Evolutionary conservation across 2,329 filamentous ascomycete species (phyloP).

Genomic region (Madurella fahalii): DNA sequence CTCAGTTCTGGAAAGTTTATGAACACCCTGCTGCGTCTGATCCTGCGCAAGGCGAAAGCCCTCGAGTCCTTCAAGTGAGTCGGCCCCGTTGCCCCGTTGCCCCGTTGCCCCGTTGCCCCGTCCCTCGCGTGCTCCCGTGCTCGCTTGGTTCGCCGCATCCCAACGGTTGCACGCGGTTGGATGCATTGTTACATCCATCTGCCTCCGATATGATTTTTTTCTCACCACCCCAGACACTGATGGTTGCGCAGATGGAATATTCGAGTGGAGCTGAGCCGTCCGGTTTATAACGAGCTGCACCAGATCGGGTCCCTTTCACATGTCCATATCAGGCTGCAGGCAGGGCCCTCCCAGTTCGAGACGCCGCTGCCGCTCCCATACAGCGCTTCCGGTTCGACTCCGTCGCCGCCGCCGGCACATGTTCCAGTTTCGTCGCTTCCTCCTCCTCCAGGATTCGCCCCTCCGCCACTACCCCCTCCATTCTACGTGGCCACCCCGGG

Average conservation of each 20-base stretch:
- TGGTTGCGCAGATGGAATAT: constrained; percentile 54
- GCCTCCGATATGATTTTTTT: background rate
- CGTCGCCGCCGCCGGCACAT: constrained; percentile 17
- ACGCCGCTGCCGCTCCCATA: constrained; percentile 45
- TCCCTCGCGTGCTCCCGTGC: background rate
- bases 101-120: no score
- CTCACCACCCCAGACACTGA: constrained; percentile 1
- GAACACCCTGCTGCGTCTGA: constrained; percentile 55
- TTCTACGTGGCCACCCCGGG: constrained; percentile 27
- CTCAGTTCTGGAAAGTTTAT: constrained; percentile 60
- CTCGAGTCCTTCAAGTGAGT: constrained; percentile 56
- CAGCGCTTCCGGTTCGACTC: constrained; percentile 17
- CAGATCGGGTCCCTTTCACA: constrained; percentile 48
- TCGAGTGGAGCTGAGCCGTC: constrained; percentile 56
- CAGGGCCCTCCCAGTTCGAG: constrained; percentile 52
- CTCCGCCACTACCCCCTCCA: constrained; percentile 18
- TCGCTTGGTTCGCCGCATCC: no score
- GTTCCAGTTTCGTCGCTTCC: constrained; percentile 19
- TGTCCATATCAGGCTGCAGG: constrained; percentile 56
- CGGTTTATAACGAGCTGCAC: constrained; percentile 55
- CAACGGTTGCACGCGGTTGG: background rate
- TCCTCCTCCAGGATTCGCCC: constrained; percentile 17
- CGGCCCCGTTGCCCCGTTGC: no score
- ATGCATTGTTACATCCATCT: background rate
- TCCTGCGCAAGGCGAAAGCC: constrained; percentile 50